A percentile compares a stretch with the other conserved stretches of the same genome.
Conservation (phyloP, 2,329 filamentous ascomycete species). For the Sporothrix pallida region DNA sequence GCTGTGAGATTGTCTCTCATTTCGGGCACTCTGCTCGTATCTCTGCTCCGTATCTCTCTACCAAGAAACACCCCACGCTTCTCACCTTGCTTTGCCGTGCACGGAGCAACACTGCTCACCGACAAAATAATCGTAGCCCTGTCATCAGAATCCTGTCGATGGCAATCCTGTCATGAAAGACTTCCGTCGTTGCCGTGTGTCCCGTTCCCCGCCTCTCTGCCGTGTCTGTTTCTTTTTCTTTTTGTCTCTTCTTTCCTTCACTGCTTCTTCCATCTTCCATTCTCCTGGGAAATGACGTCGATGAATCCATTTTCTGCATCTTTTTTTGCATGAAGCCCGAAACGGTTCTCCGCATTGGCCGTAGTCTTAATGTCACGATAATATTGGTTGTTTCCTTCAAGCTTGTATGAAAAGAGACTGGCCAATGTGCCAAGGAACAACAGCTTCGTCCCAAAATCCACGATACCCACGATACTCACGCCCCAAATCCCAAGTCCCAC, state of each 20-base stretch:
- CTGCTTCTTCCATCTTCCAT: background rate
- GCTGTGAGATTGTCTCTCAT: constrained; percentile 8
- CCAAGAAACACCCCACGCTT: constrained; percentile 1
- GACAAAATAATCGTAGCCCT: background rate
- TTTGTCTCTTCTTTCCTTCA: background rate
- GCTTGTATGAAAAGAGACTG: constrained; percentile 7
- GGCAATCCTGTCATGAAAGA: background rate
- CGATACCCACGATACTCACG: background rate
- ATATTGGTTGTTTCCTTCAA: background rate
- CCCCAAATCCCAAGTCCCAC: background rate
- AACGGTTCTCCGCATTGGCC: constrained; percentile 7
- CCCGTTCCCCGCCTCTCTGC: background rate
- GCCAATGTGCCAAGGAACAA: constrained; percentile 12
- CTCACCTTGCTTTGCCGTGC: constrained; percentile 21
- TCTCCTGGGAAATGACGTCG: background rate
- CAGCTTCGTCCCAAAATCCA: background rate
- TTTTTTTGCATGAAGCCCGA: constrained; percentile 3
- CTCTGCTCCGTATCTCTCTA: background rate
- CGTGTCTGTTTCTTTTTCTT: background rate
- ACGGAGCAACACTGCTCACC: constrained; percentile 15
- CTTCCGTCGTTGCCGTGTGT: background rate
- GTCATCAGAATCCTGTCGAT: background rate
- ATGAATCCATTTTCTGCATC: background rate
- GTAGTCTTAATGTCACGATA: constrained; percentile 4
- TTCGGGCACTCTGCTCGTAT: background rate